Conservation (phyloP, 208 protist species). For the Crithidia fasciculata region DNA sequence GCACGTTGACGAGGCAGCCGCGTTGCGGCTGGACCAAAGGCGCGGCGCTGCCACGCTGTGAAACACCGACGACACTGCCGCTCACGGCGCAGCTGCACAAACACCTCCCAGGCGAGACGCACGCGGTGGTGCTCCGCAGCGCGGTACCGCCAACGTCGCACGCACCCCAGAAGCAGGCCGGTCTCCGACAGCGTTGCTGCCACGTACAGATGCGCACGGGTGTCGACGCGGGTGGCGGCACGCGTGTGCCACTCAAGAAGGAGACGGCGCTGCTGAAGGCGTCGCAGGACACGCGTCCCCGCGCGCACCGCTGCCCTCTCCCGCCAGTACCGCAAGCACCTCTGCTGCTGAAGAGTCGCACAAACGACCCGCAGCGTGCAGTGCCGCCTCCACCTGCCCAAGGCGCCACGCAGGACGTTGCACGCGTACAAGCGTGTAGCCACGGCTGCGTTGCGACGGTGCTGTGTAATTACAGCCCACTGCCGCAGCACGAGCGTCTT, state of each 20-base stretch:
- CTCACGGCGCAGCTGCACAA: constrained; percentile 63
- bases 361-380: constrained; percentile 1
- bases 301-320: constrained; percentile 12
- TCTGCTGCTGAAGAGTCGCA: constrained; percentile 12
- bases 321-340: constrained; percentile 40
- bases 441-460: constrained; percentile 1
- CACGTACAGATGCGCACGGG: constrained; percentile 40
- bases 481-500: constrained; percentile 12
- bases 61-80: constrained; percentile 43
- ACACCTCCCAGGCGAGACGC: constrained; percentile 44
- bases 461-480: constrained; percentile 10
- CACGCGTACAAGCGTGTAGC: constrained; percentile 19
- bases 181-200: constrained; percentile 76
- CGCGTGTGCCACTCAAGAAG: constrained; percentile 28
- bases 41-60: constrained; percentile 38
- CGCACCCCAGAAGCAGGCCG: constrained; percentile 57
- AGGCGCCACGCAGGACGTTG: constrained; percentile 11
- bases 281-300: constrained; percentile 1
- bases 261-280: constrained; percentile 6
- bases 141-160: constrained; percentile 65
- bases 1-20: neutral
- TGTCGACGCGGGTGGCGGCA: constrained; percentile 7
- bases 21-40: constrained; percentile 28
- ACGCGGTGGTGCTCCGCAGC: constrained; percentile 33
- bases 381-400: constrained; percentile 12